Evolutionary conservation across 306 rosid species (phyloP), one percentile per base, ranked within the genome.

Genomic region (Sicyos baderoa): DNA sequence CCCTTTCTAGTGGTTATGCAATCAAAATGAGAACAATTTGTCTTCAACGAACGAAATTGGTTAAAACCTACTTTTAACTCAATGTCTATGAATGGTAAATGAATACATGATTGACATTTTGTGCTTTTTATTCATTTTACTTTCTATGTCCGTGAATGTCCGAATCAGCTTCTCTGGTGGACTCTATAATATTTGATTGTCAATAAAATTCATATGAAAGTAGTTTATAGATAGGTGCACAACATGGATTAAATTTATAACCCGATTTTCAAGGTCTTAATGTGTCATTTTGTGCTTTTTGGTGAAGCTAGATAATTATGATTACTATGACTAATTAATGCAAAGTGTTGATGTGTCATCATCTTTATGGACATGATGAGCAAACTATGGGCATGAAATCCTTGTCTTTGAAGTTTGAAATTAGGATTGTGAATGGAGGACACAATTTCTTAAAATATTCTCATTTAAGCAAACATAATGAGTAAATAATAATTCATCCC

Each of bases 1-100:
- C 73, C n/a, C 44, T 32, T 29, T 72, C 70, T 40, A 52, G 9
- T 71, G 58, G 72, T 50, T 68, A 10, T 64, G 29, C 17, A 32
- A 60, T 29, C 40, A 27, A 23, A 32, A 18, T 60, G 19, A 60
- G 45, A 60, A 27, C 47, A 60, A 2, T 59, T 27, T 14, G 66
- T 60, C 5, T 60, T 27, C 37, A 60, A 60, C 22, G 45, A 60
- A 32, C 66, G 35, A 29, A 29, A 45, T 32, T 12, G 17, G 21
- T 2, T 60, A 60, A 60, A 14, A 32, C 47, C 22, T 15, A 60
- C 66, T 60, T 60, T 60, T 60, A n/a, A 37, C 21, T 60, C 22
- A 7, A 60, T 32, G 18, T 14, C 29, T 25, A 25, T 57, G 40
- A 5, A 57, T 16, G 37, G 10, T 6, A 57, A 25, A 25, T 57